phyloP scores from a whole-genome alignment of 768 basidiomycete species.

The Leccinum broughii region DNA sequence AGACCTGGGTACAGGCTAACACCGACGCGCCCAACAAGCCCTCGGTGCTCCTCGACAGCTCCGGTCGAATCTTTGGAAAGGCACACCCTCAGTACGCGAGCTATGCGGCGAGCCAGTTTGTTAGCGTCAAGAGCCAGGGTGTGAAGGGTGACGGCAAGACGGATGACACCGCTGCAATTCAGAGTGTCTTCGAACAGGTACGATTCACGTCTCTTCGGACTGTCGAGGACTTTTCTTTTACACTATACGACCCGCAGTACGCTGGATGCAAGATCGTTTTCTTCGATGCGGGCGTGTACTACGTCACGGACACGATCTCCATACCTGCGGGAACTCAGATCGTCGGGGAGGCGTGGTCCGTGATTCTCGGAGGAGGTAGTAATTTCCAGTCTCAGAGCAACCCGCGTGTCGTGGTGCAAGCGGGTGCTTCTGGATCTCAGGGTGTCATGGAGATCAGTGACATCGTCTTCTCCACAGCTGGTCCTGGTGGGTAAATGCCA shows the following conservation, averaged over 20 bases:
- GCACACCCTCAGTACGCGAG: slow-evolving; percentile 64
- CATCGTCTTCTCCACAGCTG: slow-evolving; percentile 58
- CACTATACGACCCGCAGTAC: slow-evolving; percentile 40
- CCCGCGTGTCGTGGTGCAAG: slow-evolving; percentile 43
- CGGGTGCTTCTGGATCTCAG: slow-evolving; percentile 44
- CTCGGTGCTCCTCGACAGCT: slow-evolving; percentile 50
- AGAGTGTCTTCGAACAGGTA: slow-evolving; percentile 59
- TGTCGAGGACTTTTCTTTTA: background rate
- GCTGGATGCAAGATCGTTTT: slow-evolving; percentile 77
- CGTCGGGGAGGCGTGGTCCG: slow-evolving; percentile 51
- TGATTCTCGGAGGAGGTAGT: slow-evolving; percentile 45
- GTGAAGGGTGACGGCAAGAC: slow-evolving; percentile 73
- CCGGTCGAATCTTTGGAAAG: slow-evolving; percentile 62
- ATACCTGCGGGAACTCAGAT: slow-evolving; percentile 49
- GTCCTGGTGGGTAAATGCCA: slow-evolving; percentile 35
- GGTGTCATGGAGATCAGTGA: slow-evolving; percentile 65
- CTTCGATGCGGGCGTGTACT: slow-evolving; percentile 65
- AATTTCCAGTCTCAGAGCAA: slow-evolving; percentile 40
- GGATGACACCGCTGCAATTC: slow-evolving; percentile 71
- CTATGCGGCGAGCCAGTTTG: slow-evolving; percentile 59
- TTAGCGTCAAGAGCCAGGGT: slow-evolving; percentile 68
- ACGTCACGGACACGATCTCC: slow-evolving; percentile 44
- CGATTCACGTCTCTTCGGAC: background rate
- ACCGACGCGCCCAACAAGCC: slow-evolving; percentile 53
- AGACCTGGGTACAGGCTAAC: slow-evolving; percentile 50